phyloP scores from a whole-genome alignment of 108 stramenopile genomes.

The Craspedostauros australis region DNA sequence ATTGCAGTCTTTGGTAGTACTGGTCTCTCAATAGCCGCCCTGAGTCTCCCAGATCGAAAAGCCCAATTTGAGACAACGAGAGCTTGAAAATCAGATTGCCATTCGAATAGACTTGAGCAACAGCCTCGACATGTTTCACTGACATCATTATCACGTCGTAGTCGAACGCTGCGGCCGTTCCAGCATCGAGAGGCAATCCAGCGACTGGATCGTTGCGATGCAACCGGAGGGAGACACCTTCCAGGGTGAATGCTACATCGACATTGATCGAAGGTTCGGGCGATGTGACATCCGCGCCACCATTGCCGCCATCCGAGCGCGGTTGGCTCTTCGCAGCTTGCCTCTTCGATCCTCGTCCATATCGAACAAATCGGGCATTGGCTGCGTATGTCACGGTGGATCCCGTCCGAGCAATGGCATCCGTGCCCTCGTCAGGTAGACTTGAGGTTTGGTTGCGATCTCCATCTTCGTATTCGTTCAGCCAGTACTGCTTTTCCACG shows the following conservation, averaged over 20 bases:
- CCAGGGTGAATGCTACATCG: slow-evolving; percentile 37
- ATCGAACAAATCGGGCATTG: slow-evolving; percentile 53
- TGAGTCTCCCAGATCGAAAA: slow-evolving; percentile 55
- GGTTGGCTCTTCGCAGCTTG: slow-evolving; percentile 4
- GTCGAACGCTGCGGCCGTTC: slow-evolving; percentile 18
- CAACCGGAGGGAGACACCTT: slow-evolving; percentile 36
- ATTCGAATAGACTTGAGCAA: slow-evolving; percentile 1
- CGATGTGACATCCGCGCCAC: not conserved
- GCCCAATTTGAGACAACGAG: slow-evolving; percentile 33
- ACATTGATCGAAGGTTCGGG: slow-evolving; percentile 1
- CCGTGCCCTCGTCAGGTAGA: not conserved
- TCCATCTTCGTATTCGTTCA: slow-evolving; percentile 17
- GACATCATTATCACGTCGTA: slow-evolving; percentile 44
- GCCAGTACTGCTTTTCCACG: slow-evolving; percentile 51
- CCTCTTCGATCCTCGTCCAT: slow-evolving; percentile 34
- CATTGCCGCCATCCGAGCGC: not conserved
- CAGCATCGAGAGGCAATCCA: slow-evolving; percentile 13
- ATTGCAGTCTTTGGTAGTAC: slow-evolving; percentile 9
- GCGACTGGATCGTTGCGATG: slow-evolving; percentile 43
- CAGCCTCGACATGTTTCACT: slow-evolving; percentile 28
- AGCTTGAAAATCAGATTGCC: slow-evolving; percentile 32
- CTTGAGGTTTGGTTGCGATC: not conserved
- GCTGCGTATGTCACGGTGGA: slow-evolving; percentile 35
- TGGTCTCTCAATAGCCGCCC: slow-evolving; percentile 39
- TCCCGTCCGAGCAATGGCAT: not conserved